Evolutionary conservation across 768 basidiomycete genomes (phyloP).

Genomic region (Lentinula sp.): DNA sequence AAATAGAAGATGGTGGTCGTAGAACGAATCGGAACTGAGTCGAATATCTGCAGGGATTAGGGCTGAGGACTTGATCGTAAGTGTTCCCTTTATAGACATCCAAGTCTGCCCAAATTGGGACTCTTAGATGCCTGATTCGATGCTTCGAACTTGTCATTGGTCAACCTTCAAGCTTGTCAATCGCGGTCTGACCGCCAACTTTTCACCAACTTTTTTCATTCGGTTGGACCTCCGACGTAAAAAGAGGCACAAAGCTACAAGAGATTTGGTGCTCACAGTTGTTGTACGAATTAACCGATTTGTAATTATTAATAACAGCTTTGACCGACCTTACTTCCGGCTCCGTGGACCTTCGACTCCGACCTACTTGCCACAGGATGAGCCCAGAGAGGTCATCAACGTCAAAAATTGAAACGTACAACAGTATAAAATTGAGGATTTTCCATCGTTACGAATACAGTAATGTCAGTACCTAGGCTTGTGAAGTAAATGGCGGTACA

Average conservation of each 20-base stretch:
- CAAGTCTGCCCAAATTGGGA: not conserved
- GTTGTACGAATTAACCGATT: not conserved
- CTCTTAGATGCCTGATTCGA: not conserved
- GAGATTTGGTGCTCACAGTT: not conserved
- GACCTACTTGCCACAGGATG: not conserved
- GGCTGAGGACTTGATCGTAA: not conserved
- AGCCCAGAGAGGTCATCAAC: not conserved
- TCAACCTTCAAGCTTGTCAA: not conserved
- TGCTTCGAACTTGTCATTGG: not conserved
- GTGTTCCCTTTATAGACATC: not conserved
- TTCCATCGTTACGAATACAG: not conserved
- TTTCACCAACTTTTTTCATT: not conserved
- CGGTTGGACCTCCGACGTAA: not conserved
- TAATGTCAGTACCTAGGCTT: not conserved
- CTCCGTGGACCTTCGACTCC: not conserved
- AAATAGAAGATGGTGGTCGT: not conserved
- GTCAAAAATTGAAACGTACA: not conserved
- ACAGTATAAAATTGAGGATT: not conserved
- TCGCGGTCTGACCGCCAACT: not conserved
- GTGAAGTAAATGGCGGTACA: conserved; percentile 8
- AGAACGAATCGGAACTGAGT: not conserved
- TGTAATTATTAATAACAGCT: not conserved
- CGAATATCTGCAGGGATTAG: not conserved
- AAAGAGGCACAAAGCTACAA: not conserved
- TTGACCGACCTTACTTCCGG: not conserved